A percentile compares a stretch with the other conserved stretches of the same genome.
Conservation (phyloP, 305 asterid species). For the Striga hermonthica region DNA sequence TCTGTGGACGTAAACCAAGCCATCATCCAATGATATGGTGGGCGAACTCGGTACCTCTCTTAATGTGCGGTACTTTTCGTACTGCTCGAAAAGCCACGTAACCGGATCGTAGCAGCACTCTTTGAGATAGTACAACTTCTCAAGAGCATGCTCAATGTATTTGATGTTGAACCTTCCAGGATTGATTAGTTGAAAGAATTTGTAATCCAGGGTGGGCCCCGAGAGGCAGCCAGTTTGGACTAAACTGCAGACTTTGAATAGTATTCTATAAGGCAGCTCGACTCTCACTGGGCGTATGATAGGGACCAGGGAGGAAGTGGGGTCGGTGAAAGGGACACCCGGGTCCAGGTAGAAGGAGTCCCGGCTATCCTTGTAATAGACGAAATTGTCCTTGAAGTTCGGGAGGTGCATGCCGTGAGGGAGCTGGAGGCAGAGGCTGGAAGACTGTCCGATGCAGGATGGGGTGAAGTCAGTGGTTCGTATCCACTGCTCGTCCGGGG, state of each 20-base stretch:
- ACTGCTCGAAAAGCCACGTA: constrained; percentile 59
- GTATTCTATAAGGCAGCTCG: constrained; percentile 51
- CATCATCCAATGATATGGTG: constrained; percentile 53
- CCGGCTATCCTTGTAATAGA: constrained; percentile 50
- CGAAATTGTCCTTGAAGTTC: constrained; percentile 48
- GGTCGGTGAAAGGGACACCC: constrained; percentile 44
- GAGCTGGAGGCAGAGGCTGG: constrained; percentile 73
- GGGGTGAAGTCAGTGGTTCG: constrained; percentile 82
- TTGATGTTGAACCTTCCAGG: constrained; percentile 37
- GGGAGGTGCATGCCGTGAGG: constrained; percentile 52
- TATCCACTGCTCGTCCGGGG: constrained; percentile 80
- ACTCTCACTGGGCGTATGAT: constrained; percentile 54
- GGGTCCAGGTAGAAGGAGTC: constrained; percentile 37
- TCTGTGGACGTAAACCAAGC: constrained; percentile 74
- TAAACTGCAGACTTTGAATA: constrained; percentile 65
- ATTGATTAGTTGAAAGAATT: constrained; percentile 51
- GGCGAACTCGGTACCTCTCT: constrained; percentile 58
- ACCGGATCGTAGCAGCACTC: constrained; percentile 88
- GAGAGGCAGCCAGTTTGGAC: constrained; percentile 85
- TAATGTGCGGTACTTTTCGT: constrained; percentile 32
- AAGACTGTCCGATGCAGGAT: constrained; percentile 70
- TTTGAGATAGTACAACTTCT: constrained; percentile 50
- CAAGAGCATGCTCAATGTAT: constrained; percentile 66
- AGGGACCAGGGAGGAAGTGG: constrained; percentile 53
- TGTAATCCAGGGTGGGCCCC: constrained; percentile 51